Evolutionary conservation across 140 eudicot species (phyloP), one percentile per base, ranked within the genome.

Genomic region (Bidens hawaiensis): DNA sequence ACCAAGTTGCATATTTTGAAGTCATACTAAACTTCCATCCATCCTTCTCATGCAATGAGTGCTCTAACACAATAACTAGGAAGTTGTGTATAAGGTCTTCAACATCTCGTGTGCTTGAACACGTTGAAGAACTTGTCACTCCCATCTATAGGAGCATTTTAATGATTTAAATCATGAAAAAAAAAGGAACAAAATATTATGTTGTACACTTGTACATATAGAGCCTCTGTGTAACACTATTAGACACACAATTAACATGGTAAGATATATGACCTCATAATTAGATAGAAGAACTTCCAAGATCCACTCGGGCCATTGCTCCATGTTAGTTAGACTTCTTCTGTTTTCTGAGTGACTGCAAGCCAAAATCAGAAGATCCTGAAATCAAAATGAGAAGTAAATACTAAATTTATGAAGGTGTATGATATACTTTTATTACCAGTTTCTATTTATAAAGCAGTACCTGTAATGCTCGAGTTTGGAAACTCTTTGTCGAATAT

Each of bases 291-390:
- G 95, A 68, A 93, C 75, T 78, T 93, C 99, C 86, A 93, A 75
- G 71, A 93, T 86, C 99, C 99, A 93, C 60, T 93, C 88, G 6
- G 99, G 99, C 99, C 97, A 93, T 69, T 85, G 97, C 23, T 85
- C 96, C 99, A 93, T 93, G 40, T 72, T 74, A 21, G 88, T 88
- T 30, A 93, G 77, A 72, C 82, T 76, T 76, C 60, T 78, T 71
- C 99, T 78, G 28, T 93, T 93, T 66, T 88, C 94, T 62, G 82
- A 77, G 60, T 85, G 97, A 81, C 97, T 79, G 87, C 96, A 88
- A 74, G 97, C 95, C 94, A 93, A 81, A 88, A 93, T 80, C 78
- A 93, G 83, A 79, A 93, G 90, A 88, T 93, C 99, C 99, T 93
- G 96, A 71, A 81, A 88, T 74, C 77, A 78, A 75, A 80, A 19